phyloP scores from a whole-genome alignment of 768 basidiomycete species.

The Boletus vinaceobasis region DNA sequence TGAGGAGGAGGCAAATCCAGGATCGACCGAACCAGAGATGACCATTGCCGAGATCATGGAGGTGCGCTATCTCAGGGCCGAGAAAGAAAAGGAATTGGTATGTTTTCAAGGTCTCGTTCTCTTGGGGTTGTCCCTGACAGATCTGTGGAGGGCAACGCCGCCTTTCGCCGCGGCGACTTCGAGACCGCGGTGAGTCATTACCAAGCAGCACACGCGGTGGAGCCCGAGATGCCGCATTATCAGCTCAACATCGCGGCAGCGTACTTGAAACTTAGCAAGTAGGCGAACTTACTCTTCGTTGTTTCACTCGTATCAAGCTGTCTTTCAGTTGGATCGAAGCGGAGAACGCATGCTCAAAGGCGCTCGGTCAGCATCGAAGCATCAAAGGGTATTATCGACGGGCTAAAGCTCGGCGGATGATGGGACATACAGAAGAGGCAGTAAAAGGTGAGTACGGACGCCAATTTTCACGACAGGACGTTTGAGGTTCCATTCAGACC shows the following conservation, averaged over 20 bases:
- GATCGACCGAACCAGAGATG: constrained; percentile 39
- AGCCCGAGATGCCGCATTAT: constrained; percentile 72
- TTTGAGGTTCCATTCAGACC: constrained; percentile 39
- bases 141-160: constrained; percentile 55
- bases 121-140: constrained; percentile 1
- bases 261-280: constrained; percentile 68
- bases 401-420: constrained; percentile 63
- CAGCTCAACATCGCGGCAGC: constrained; percentile 76
- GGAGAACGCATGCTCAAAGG: constrained; percentile 65
- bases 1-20: constrained; percentile 45
- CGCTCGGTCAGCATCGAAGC: constrained; percentile 61
- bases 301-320: constrained; percentile 13
- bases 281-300: constrained; percentile 25
- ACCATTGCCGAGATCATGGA: constrained; percentile 75
- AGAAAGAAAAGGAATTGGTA: constrained; percentile 69
- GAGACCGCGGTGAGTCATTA: constrained; percentile 55
- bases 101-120: constrained; percentile 4
- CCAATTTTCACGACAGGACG: too few relatives aligned
- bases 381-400: constrained; percentile 70
- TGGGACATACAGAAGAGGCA: constrained; percentile 53
- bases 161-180: constrained; percentile 64
- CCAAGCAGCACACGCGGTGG: constrained; percentile 56
- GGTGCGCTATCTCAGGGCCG: constrained; percentile 66
- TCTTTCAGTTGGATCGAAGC: constrained; percentile 63
- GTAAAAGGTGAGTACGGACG: constrained; percentile 44